phyloP scores from a whole-genome alignment of 1,139 yeast genomes.

The Kodamaea sp. region DNA sequence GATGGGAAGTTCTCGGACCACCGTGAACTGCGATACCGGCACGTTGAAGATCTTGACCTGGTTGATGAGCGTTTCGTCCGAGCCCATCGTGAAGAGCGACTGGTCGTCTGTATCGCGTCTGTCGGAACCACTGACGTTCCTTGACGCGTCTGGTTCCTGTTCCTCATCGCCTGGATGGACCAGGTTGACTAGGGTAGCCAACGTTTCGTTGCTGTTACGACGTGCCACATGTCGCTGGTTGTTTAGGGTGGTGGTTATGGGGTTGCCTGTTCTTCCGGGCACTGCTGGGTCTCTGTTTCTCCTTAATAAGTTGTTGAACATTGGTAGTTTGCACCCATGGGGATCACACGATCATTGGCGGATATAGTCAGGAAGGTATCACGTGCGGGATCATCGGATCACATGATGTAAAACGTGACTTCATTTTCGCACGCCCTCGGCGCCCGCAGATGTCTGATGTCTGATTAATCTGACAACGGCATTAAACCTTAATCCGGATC shows the following conservation, averaged over 20 bases:
- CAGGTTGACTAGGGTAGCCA: conserved; percentile 15
- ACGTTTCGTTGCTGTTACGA: conserved; percentile 15
- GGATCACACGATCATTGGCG: too few species aligned
- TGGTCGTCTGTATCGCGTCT: conserved; percentile 7
- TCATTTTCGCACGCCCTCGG: too few species aligned
- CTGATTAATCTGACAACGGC: too few species aligned
- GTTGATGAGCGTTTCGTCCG: conserved; percentile 33
- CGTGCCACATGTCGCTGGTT: neutral
- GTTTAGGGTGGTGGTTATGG: neutral
- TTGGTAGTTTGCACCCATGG: too few species aligned
- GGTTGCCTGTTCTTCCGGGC: neutral
- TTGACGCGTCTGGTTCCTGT: too few species aligned
- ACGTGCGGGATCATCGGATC: too few species aligned
- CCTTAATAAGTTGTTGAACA: conserved; percentile 1
- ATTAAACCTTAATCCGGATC: too few species aligned
- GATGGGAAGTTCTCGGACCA: conserved; percentile 28
- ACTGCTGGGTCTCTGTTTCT: neutral
- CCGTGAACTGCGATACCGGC: conserved; percentile 20
- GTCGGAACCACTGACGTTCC: neutral
- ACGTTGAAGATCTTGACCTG: conserved; percentile 24
- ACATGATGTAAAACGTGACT: too few species aligned
- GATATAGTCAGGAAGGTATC: too few species aligned
- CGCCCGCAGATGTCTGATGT: too few species aligned
- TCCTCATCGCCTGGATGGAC: conserved; percentile 1
- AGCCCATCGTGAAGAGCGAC: conserved; percentile 13